Percentiles rank a stretch among this genome's conserved stretches.
Conservation (phyloP, 2,329 filamentous ascomycete genomes). For the Beauveria pseudobassiana region DNA sequence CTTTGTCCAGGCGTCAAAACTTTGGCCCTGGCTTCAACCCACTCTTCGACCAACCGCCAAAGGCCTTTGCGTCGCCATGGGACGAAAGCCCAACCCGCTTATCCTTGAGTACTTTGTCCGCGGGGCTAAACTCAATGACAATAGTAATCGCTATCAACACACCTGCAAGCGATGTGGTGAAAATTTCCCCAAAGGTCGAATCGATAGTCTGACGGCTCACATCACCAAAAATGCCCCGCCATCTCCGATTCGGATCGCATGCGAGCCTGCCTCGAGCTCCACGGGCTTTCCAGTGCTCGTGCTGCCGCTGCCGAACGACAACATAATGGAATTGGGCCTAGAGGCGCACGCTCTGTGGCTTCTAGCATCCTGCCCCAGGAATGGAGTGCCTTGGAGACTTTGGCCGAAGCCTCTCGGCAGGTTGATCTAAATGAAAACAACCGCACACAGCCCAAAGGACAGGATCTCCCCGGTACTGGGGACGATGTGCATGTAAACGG, state of each 20-base stretch:
- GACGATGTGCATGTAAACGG: constrained; percentile 22
- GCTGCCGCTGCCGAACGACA: constrained; percentile 25
- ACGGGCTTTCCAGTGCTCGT: constrained; percentile 55
- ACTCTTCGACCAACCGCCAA: background rate
- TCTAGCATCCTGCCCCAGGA: constrained; percentile 41
- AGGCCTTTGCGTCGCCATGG: constrained; percentile 46
- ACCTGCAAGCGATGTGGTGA: constrained; percentile 85
- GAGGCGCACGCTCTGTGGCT: constrained; percentile 22
- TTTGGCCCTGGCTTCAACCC: background rate
- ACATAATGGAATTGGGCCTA: constrained; percentile 19
- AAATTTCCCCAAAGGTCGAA: constrained; percentile 82
- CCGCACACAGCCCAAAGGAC: constrained; percentile 35
- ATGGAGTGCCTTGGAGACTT: constrained; percentile 76
- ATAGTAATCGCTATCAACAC: constrained; percentile 86
- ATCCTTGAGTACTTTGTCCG: constrained; percentile 85
- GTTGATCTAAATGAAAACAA: constrained; percentile 60
- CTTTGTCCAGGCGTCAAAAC: background rate
- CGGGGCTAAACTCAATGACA: constrained; percentile 78
- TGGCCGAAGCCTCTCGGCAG: constrained; percentile 81
- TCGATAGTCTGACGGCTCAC: constrained; percentile 74
- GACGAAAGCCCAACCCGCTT: constrained; percentile 73
- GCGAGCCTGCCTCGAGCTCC: constrained; percentile 64
- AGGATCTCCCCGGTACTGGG: constrained; percentile 23
- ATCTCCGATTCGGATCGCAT: constrained; percentile 68
- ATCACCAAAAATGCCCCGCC: constrained; percentile 81